phyloP scores from a whole-genome alignment of 306 rosid species.

The Cicer chorassanicum region DNA sequence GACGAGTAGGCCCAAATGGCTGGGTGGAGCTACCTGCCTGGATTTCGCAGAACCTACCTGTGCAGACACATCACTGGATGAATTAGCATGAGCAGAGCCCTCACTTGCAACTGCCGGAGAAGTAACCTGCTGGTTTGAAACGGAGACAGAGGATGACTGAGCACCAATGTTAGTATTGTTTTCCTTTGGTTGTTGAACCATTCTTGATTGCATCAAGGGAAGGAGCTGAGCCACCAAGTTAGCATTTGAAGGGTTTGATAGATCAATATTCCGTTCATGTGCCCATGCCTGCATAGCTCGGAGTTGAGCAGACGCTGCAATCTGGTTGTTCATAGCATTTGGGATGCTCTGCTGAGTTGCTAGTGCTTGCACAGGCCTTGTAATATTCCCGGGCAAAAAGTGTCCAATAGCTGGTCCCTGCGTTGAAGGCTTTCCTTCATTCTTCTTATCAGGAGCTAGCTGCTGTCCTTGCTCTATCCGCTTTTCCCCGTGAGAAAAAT shows the following conservation, averaged over 20 bases:
- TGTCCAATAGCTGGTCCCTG: slow-evolving; percentile 63
- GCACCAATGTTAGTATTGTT: slow-evolving; percentile 64
- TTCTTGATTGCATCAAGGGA: slow-evolving; percentile 77
- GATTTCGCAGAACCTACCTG: slow-evolving; percentile 71
- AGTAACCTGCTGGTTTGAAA: slow-evolving; percentile 76
- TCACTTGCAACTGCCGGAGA: slow-evolving; percentile 73
- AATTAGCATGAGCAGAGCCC: slow-evolving; percentile 76
- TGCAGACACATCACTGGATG: slow-evolving; percentile 73
- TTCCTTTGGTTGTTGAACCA: slow-evolving; percentile 67
- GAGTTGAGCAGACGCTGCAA: slow-evolving; percentile 65
- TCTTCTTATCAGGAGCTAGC: slow-evolving; percentile 67
- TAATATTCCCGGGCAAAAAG: slow-evolving; percentile 65
- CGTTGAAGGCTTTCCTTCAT: slow-evolving; percentile 63
- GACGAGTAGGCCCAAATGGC: slow-evolving; percentile 61
- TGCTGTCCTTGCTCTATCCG: slow-evolving; percentile 77
- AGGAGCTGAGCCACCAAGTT: slow-evolving; percentile 72
- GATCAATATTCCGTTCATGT: slow-evolving; percentile 77
- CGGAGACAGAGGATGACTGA: slow-evolving; percentile 67
- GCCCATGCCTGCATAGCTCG: slow-evolving; percentile 92
- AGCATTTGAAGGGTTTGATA: slow-evolving; percentile 78
- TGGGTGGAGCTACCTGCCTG: slow-evolving; percentile 68
- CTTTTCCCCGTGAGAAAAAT: slow-evolving; percentile 74
- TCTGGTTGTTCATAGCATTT: slow-evolving; percentile 70
- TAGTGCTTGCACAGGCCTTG: slow-evolving; percentile 68
- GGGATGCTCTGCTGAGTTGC: slow-evolving; percentile 66